These are phyloP conservation scores for Oenanthe sinensis DNA, from an alignment of 129 eudicot species.

Conservation along the genomic window DNA sequence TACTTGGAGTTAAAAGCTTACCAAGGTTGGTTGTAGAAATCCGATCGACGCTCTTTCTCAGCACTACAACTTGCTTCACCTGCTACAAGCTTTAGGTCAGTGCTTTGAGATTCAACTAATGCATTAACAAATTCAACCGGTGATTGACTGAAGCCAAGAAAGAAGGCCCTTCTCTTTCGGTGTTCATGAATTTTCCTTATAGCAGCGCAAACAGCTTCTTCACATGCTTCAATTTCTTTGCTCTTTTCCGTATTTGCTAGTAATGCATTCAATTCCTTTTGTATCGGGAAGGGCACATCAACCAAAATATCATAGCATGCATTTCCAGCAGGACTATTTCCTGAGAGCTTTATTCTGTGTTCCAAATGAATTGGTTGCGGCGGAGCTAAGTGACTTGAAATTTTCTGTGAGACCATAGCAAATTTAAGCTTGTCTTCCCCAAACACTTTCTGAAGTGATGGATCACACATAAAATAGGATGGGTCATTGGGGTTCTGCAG, in stretches of 20 bases:
- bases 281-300: slow-evolving; percentile 76
- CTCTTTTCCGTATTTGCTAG: slow-evolving; percentile 69
- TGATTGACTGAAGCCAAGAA: slow-evolving; percentile 94
- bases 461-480: slow-evolving; percentile 75
- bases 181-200: slow-evolving; percentile 92
- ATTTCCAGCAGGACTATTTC: slow-evolving; percentile 74
- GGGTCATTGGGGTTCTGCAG: slow-evolving; percentile 70
- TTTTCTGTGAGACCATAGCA: slow-evolving; percentile 62
- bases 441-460: slow-evolving; percentile 71
- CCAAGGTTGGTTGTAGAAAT: slow-evolving; percentile 94
- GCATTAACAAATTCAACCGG: slow-evolving; percentile 91
- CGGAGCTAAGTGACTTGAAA: slow-evolving; percentile 63
- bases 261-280: slow-evolving; percentile 74
- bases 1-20: slow-evolving; percentile 23
- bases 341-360: slow-evolving; percentile 81
- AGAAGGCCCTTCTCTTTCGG: slow-evolving; percentile 78
- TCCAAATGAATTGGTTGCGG: slow-evolving; percentile 91
- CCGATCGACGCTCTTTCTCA: slow-evolving; percentile 76
- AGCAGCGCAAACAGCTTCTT: slow-evolving; percentile 73
- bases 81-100: slow-evolving; percentile 63
- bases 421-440: slow-evolving; percentile 76
- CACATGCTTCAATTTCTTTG: slow-evolving; percentile 76
- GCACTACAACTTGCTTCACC: slow-evolving; percentile 71
- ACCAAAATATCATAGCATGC: slow-evolving; percentile 90
- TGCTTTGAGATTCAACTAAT: slow-evolving; percentile 73